Percentiles rank a stretch among this genome's conserved stretches.
These are phyloP conservation scores for Strobilomyces echinocephalus DNA, from an alignment of 768 basidiomycete species.

Conservation along the genomic window DNA sequence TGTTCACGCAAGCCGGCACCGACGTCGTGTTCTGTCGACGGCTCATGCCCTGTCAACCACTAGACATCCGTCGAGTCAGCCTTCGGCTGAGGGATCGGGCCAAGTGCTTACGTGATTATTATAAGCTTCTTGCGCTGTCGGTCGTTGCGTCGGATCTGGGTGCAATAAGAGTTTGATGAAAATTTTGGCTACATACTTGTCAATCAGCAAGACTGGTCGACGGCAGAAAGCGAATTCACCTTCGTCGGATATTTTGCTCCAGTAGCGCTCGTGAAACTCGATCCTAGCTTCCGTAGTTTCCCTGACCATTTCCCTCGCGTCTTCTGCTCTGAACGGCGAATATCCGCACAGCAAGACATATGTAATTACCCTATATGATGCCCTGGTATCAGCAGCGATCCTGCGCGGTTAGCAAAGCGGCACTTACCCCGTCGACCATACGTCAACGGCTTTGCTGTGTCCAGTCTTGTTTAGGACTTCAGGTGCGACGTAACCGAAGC, in stretches of 20 bases:
- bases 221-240: constrained; percentile 40
- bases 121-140: constrained; percentile 69
- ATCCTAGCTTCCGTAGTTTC: constrained; percentile 85
- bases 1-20: constrained; percentile 68
- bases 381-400: neutral
- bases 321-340: constrained; percentile 87
- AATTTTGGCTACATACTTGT: constrained; percentile 56
- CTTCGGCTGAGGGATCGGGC: neutral
- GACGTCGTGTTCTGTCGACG: constrained; percentile 73
- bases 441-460: constrained; percentile 88
- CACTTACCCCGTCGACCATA: constrained; percentile 87
- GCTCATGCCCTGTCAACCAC: constrained; percentile 70
- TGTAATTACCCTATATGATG: constrained; percentile 69
- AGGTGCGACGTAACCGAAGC: constrained; percentile 88
- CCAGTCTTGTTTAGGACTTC: constrained; percentile 78
- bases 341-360: constrained; percentile 96
- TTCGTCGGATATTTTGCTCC: constrained; percentile 81
- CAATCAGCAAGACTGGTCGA: neutral
- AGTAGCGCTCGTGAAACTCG: constrained; percentile 91
- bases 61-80: constrained; percentile 22
- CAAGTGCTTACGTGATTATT: constrained; percentile 50
- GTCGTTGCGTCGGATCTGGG: constrained; percentile 65
- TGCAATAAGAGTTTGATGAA: constrained; percentile 74
- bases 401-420: neutral
- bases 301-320: constrained; percentile 64